Evolutionary conservation across 352 stramenopile genomes (phyloP).

Genomic region (Globisporangium nagaii): DNA sequence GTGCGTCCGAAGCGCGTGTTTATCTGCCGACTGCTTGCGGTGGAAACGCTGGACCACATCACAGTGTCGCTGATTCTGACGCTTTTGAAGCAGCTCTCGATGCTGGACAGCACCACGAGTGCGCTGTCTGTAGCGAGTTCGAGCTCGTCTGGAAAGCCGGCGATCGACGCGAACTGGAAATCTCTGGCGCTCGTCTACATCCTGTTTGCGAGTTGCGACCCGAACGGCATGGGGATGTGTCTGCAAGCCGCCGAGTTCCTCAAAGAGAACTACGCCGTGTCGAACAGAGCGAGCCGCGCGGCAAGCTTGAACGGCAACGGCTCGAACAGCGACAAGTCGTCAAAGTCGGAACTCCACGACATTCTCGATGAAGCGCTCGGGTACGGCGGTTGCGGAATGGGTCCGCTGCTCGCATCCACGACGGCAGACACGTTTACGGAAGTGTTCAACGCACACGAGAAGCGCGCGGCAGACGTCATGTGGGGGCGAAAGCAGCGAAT

Average conservation of each 20-base stretch:
- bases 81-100: slow-evolving; percentile 58
- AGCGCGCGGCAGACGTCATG: slow-evolving; percentile 66
- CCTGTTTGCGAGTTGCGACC: slow-evolving; percentile 69
- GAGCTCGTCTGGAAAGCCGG: slow-evolving; percentile 23
- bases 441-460: slow-evolving; percentile 69
- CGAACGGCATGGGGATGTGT: slow-evolving; percentile 74
- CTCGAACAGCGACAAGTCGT: slow-evolving; percentile 10
- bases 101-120: slow-evolving; percentile 27
- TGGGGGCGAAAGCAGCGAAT: slow-evolving; percentile 59
- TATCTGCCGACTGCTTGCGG: slow-evolving; percentile 61
- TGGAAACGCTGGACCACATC: slow-evolving; percentile 72
- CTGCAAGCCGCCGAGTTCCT: slow-evolving; percentile 67
- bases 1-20: slow-evolving; percentile 67
- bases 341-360: slow-evolving; percentile 43
- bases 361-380: slow-evolving; percentile 67
- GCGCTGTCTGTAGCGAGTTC: slow-evolving; percentile 10
- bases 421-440: slow-evolving; percentile 46
- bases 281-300: not conserved
- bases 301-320: not conserved
- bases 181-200: slow-evolving; percentile 63
- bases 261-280: slow-evolving; percentile 40
- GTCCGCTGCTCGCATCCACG: slow-evolving; percentile 36
- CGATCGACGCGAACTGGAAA: slow-evolving; percentile 61
- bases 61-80: slow-evolving; percentile 58
- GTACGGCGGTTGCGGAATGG: slow-evolving; percentile 69